Base-by-base conservation (phyloP, 208 protist genomes). In the Acanthamoeba triangularis region DNA sequence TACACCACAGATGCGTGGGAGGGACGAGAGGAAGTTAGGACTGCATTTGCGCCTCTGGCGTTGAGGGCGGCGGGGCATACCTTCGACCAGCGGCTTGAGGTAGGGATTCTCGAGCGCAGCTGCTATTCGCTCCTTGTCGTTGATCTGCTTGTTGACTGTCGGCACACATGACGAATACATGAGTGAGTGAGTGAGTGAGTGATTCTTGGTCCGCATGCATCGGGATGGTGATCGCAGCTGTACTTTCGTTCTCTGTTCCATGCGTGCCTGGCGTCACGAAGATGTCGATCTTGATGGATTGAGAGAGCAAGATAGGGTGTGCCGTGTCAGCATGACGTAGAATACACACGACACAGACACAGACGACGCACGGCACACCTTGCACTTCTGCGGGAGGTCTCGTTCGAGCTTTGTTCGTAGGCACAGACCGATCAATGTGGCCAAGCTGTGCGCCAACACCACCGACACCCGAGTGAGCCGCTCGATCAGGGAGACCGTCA, bases 71-170 rank as follows among this genome's bases (percentile, higher is more conserved):
- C 52, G 52, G 18, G 52, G 52, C 11, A 25, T 54, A 74, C 87
- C 87, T 93, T 96, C 76, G 16, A 98, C 97, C 14, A 98, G 61
- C 3, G 94, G 33, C 47, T 87, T 72, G 30, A 98, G 90, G 72
- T 96, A 90, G 35, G 56, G 78, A 78, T 98, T 98, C 80, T 98
- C 97, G 18, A 98, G 85, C 16, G 97, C 97, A 20, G 97, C 97
- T 49, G 96, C 96, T 52, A 98, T 96, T 90, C 97, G 95, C 95
- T 98, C 97, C 94, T 98, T 98, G 94, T 98, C 97, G 69, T 95
- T 96, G 25, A 98, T 76, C 87, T 98, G 97, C 95, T 98, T 98
- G 85, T 98, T 98, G 30, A 98, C 97, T 97, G 93, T 13, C 37
- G 47, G 41, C 0, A 13, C 41, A 0, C 3, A 78, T n/a, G 59